Evolutionary conservation across 768 basidiomycete genomes (phyloP).

Genomic region (Russula abietina): DNA sequence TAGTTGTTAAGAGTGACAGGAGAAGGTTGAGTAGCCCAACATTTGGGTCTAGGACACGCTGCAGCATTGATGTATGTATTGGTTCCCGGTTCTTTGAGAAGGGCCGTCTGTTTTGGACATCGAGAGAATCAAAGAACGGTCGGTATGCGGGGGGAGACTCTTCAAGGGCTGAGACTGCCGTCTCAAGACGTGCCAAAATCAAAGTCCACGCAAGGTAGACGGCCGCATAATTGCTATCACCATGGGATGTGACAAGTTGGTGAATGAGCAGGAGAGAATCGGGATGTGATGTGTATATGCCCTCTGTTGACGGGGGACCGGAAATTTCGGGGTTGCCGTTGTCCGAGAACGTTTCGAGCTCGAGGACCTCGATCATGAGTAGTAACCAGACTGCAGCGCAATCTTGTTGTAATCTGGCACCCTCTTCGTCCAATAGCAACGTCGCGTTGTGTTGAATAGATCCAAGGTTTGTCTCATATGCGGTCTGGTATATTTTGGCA

Average conservation of each 20-base stretch:
- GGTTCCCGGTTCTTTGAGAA: constrained; percentile 57
- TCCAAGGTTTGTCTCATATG: constrained; percentile 61
- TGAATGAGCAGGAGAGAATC: constrained; percentile 61
- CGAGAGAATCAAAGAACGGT: constrained; percentile 48
- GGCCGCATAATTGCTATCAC: constrained; percentile 59
- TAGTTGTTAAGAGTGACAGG: constrained; percentile 52
- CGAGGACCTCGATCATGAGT: constrained; percentile 70
- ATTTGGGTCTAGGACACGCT: constrained; percentile 50
- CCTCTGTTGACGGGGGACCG: constrained; percentile 41
- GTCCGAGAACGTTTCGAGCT: constrained; percentile 65
- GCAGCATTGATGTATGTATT: constrained; percentile 50
- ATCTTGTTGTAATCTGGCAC: constrained; percentile 58
- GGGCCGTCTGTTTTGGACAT: constrained; percentile 36
- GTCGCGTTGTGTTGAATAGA: constrained; percentile 54
- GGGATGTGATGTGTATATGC: constrained; percentile 57
- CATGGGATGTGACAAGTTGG: constrained; percentile 53
- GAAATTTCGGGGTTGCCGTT: constrained; percentile 47
- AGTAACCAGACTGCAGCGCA: constrained; percentile 72
- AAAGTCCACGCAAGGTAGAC: constrained; percentile 82
- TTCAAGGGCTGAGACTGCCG: constrained; percentile 41
- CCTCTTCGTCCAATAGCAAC: constrained; percentile 70
- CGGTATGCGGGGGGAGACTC: constrained; percentile 51
- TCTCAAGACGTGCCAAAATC: constrained; percentile 59
- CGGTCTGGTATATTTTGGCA: constrained; percentile 54
- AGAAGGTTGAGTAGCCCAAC: constrained; percentile 57